Conservation (phyloP, 2,329 filamentous ascomycete species). For the Curvularia verruculosa region DNA sequence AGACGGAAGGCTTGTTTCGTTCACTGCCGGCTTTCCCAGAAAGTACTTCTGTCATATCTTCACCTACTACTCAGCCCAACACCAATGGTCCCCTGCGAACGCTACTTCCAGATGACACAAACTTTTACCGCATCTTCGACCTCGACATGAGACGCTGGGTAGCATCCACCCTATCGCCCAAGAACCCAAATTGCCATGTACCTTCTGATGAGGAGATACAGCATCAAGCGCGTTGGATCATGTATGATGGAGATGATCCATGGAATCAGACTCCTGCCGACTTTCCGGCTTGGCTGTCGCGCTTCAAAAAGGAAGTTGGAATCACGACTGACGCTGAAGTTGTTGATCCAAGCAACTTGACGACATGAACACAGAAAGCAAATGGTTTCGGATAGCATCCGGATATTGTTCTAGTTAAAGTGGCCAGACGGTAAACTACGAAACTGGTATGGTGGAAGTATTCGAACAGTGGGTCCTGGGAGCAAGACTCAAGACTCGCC, state of each 20-base stretch:
- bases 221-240: constrained; percentile 40
- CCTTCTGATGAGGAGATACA: constrained; percentile 44
- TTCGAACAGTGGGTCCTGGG: not conserved
- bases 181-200: constrained; percentile 28
- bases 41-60: not conserved
- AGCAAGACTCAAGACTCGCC: not conserved
- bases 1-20: not conserved
- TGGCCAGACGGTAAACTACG: too few species aligned
- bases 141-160: constrained; percentile 32
- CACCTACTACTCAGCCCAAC: constrained; percentile 5
- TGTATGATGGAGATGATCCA: constrained; percentile 43
- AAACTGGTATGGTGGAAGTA: not conserved
- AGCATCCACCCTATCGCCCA: constrained; percentile 31
- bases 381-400: not conserved
- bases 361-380: not conserved
- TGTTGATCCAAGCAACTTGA: constrained; percentile 8
- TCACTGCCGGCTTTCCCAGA: not conserved
- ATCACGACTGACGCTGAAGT: constrained; percentile 10
- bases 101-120: constrained; percentile 22
- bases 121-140: constrained; percentile 27
- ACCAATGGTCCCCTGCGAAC: constrained; percentile 10
- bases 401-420: too few species aligned
- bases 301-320: constrained; percentile 38
- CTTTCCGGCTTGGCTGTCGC: constrained; percentile 38
- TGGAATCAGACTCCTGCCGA: constrained; percentile 50